A percentile compares a stretch with the other conserved stretches of the same genome.
Conservation (phyloP, 768 basidiomycete genomes). For the Phlebiopsis flavidoalba region DNA sequence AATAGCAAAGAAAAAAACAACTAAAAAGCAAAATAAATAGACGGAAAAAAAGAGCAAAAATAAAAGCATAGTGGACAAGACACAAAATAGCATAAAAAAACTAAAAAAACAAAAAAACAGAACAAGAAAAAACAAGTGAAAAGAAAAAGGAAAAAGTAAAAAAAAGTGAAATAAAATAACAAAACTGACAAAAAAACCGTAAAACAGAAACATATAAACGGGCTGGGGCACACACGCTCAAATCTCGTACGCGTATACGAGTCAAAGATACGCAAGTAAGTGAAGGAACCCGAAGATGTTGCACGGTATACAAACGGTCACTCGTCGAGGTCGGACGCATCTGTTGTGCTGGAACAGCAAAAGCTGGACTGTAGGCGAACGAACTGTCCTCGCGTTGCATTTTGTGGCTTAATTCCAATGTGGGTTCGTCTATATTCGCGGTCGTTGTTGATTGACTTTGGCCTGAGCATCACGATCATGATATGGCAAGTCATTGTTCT, state of each 20-base stretch:
- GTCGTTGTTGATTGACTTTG: background rate
- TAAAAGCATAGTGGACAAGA: too few species aligned
- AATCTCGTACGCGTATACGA: conserved; percentile 66
- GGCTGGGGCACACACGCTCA: conserved; percentile 75
- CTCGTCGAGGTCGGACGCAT: conserved; percentile 62
- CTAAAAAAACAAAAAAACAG: too few species aligned
- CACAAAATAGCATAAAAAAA: too few species aligned
- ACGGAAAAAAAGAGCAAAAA: too few species aligned
- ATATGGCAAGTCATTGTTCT: conserved; percentile 64
- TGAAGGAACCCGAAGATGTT: conserved; percentile 50
- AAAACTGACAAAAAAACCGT: too few species aligned
- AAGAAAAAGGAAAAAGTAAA: too few species aligned
- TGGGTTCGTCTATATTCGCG: conserved; percentile 43
- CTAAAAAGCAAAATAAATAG: too few species aligned
- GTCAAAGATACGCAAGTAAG: conserved; percentile 43
- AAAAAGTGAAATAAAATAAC: too few species aligned
- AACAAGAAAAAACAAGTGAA: too few species aligned
- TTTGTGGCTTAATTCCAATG: conserved; percentile 86
- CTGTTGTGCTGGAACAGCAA: conserved; percentile 55
- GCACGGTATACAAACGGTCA: conserved; percentile 52
- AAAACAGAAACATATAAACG: too few species aligned
- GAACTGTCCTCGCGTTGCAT: conserved; percentile 70
- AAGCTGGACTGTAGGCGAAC: conserved; percentile 54
- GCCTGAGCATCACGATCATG: conserved; percentile 2
- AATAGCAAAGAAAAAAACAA: too few species aligned